A percentile compares a stretch with the other conserved stretches of the same genome.
These are phyloP conservation scores for Xylaria sp. DNA, from an alignment of 2,329 filamentous ascomycete genomes.

Conservation along the genomic window DNA sequence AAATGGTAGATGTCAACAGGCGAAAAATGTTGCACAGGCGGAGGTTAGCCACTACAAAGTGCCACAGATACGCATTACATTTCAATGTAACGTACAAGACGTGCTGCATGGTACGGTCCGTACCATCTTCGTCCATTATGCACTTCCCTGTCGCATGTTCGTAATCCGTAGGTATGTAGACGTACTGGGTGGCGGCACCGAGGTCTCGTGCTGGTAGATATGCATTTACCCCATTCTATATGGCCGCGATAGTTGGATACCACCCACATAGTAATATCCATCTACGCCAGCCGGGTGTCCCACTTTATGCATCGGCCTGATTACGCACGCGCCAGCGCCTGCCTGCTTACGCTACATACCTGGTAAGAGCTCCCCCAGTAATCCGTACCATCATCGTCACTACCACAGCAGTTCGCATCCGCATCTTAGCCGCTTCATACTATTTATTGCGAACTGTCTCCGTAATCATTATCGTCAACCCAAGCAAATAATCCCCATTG, in stretches of 20 bases:
- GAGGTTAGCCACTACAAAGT: constrained; percentile 1
- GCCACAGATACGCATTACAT: not conserved
- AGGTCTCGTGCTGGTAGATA: not conserved
- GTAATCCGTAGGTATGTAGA: not conserved
- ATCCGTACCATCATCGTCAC: constrained; percentile 17
- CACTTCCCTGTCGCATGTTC: not conserved
- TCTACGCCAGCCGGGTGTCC: constrained; percentile 3
- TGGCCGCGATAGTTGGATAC: not conserved
- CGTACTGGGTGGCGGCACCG: not conserved
- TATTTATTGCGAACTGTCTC: not conserved
- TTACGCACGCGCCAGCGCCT: constrained; percentile 31
- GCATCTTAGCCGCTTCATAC: not conserved
- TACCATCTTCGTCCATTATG: not conserved
- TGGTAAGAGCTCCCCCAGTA: constrained; percentile 2
- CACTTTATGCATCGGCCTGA: constrained; percentile 27
- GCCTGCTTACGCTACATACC: constrained; percentile 26
- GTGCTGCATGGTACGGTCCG: not conserved
- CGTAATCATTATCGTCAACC: not conserved
- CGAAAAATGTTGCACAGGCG: not conserved
- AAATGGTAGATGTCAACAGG: constrained; percentile 4
- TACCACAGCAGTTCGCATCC: constrained; percentile 4
- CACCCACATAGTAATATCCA: not conserved
- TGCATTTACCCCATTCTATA: not conserved
- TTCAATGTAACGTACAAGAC: not conserved
- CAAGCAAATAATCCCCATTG: not conserved